Percentiles rank a stretch among this genome's conserved stretches.
Conservation (phyloP, 352 stramenopile genomes). For the Globisporangium perplexum region DNA sequence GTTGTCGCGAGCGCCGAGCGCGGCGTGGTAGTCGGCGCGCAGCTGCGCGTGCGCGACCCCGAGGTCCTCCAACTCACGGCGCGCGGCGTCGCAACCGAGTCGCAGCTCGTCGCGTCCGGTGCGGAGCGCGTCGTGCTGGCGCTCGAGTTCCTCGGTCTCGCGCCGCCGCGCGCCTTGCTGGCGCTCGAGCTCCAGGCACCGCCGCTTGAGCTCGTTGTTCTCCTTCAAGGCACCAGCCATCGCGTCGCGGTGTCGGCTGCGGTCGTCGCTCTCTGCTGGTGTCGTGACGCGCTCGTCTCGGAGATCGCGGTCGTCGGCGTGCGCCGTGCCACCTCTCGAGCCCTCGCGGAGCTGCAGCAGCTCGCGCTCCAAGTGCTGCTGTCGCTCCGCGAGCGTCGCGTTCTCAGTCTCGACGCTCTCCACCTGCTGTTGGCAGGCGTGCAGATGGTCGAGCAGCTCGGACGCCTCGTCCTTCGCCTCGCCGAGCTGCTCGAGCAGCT, state of each 20-base stretch:
- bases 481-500: conserved; percentile 35
- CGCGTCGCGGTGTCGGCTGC: conserved; percentile 1
- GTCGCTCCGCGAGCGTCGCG: conserved; percentile 21
- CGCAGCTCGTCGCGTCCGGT: conserved; percentile 17
- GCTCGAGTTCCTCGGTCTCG: conserved; percentile 17
- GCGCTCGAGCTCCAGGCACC: conserved; percentile 36
- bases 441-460: conserved; percentile 18
- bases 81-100: not conserved
- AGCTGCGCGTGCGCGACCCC: conserved; percentile 21
- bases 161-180: conserved; percentile 23
- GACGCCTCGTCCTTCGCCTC: conserved; percentile 21
- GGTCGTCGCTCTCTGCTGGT: conserved; percentile 1
- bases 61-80: conserved; percentile 9
- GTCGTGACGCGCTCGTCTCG: conserved; percentile 1
- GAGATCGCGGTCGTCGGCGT: too few species aligned
- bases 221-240: not conserved
- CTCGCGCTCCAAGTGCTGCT: conserved; percentile 20
- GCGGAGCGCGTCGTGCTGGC: conserved; percentile 21
- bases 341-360: conserved; percentile 2
- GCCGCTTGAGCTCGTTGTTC: conserved; percentile 29
- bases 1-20: conserved; percentile 1
- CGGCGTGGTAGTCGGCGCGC: conserved; percentile 3
- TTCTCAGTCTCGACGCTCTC: conserved; percentile 16
- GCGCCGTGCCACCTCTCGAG: not conserved
- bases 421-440: conserved; percentile 17